These are phyloP conservation scores for Acer saccharum DNA, from an alignment of 345 rosid species.

Conservation along the genomic window DNA sequence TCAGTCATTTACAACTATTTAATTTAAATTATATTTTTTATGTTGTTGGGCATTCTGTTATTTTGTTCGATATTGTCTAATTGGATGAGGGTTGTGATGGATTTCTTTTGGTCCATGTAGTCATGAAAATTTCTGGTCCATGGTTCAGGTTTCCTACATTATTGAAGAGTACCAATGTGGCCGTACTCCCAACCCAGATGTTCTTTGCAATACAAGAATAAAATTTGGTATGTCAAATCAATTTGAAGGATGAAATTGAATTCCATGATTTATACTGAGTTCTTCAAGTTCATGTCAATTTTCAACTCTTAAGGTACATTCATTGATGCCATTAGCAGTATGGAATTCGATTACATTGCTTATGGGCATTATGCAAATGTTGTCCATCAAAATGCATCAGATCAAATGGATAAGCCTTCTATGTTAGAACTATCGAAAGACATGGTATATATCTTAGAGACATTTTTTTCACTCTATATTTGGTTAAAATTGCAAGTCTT, in stretches of 20 bases:
- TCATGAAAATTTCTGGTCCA: conserved; percentile 13
- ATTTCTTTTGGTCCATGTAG: background rate
- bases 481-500: background rate
- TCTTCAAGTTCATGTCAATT: conserved; percentile 11
- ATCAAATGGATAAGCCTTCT: conserved; percentile 52
- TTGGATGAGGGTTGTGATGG: background rate
- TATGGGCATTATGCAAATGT: conserved; percentile 93
- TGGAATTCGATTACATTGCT: conserved; percentile 76
- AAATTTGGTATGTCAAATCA: conserved; percentile 69
- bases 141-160: conserved; percentile 78
- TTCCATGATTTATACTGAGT: background rate
- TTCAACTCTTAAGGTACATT: conserved; percentile 67
- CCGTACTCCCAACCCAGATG: conserved; percentile 92
- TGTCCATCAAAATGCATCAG: conserved; percentile 52
- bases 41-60: background rate
- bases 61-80: background rate
- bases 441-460: conserved; percentile 42
- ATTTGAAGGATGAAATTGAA: background rate
- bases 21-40: background rate
- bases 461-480: background rate
- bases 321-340: conserved; percentile 72
- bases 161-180: conserved; percentile 84
- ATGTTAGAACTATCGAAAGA: conserved; percentile 73
- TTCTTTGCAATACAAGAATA: conserved; percentile 86
- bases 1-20: background rate